Conservation (phyloP, 805 yeast species). For the Metschnikowia continentalis region DNA sequence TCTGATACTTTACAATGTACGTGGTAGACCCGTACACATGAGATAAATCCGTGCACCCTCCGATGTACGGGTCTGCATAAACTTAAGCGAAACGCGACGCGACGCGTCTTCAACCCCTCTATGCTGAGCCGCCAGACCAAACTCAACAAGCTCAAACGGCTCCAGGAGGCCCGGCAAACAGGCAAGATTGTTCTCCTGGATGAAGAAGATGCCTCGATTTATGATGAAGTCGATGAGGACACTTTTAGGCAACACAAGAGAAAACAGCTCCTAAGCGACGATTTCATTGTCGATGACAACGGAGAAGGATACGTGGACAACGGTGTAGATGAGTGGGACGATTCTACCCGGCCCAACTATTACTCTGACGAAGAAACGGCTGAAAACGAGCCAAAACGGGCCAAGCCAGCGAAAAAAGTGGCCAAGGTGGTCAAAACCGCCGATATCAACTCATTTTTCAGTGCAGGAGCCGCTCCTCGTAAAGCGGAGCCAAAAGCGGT, state of each 20-base stretch:
- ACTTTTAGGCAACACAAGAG: conserved; percentile 73
- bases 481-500: conserved; percentile 16
- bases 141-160: conserved; percentile 52
- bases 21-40: not conserved
- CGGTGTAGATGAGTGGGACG: conserved; percentile 89
- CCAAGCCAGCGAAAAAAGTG: conserved; percentile 29
- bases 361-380: conserved; percentile 55
- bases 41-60: too few species aligned
- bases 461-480: conserved; percentile 16
- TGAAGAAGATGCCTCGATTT: conserved; percentile 56
- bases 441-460: conserved; percentile 52
- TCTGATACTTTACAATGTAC: too few species aligned
- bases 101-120: not conserved
- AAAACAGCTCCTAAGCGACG: conserved; percentile 78
- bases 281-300: conserved; percentile 90
- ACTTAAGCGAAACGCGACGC: not conserved
- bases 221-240: conserved; percentile 84
- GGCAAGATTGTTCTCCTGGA: conserved; percentile 44
- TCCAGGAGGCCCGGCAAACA: conserved; percentile 61
- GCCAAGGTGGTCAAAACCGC: conserved; percentile 40
- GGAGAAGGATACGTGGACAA: conserved; percentile 93
- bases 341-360: conserved; percentile 43
- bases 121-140: conserved; percentile 32
- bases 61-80: too few species aligned
- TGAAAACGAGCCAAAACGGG: conserved; percentile 21